Evolutionary conservation across 139 green algal species (phyloP), one percentile per base, ranked within the genome.

Genomic region (Klebsormidium nitens): DNA sequence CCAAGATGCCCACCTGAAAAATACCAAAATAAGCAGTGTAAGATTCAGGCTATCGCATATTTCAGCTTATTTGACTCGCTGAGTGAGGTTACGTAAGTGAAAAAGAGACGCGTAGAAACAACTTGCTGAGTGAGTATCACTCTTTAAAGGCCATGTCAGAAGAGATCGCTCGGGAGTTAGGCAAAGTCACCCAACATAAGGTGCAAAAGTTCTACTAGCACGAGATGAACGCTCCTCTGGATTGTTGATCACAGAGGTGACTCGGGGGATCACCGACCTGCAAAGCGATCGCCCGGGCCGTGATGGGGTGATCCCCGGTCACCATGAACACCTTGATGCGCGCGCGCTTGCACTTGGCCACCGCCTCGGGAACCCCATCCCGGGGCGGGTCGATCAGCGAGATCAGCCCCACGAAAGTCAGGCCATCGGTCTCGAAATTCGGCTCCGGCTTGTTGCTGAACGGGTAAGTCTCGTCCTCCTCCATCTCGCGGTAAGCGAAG

Each of bases 301-400:
- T 93, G 65, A 90, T 80, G 6, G 86, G 82, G 73, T 93, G 87
- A 67, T 93, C 87, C 34, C 88, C 87, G 1, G 87, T 93, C 23
- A 93, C 84, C 88, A 93, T 93, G 70, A 84, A 82, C 32, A 93
- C 88, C 29, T 82, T 71, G 46, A 93, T 81, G 47, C 77, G 42
- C 2, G 85, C 88, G 23, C 44, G 34, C 49, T 84, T 77, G 72
- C 73, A 89, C 74, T 81, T 80, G 63, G 71, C 63, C 34, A 91
- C 84, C 5, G 86, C 87, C 74, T 91, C 88, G 5, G 76, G 69
- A 49, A 92, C 87, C 46, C 84, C 89, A 14, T 82, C 64, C 1
- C 89, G 66, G 1, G 89, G 89, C 2, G 89, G 89, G 81, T 95
- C 89, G 34, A 95, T 85, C 59, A 95, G 72, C 19, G 78, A 85